Conservation (phyloP, 257 asterid species). For the Jacaranda copaia region DNA sequence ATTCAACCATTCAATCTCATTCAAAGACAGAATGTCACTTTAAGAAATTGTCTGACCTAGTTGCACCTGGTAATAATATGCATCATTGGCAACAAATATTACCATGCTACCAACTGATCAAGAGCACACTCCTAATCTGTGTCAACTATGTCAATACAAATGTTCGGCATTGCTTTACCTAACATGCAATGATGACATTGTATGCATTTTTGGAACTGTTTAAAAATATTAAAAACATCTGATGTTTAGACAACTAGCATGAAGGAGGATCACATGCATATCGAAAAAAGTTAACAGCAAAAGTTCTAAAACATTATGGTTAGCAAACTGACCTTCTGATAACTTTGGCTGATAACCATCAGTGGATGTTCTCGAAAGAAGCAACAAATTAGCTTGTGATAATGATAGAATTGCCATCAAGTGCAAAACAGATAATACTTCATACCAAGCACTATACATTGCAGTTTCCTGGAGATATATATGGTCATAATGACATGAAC, state of each 20-base stretch:
- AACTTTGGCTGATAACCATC: constrained; percentile 76
- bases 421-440: constrained; percentile 77
- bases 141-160: not conserved
- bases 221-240: not conserved
- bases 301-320: not conserved
- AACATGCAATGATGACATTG: not conserved
- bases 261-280: constrained; percentile 7
- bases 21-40: not conserved
- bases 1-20: not conserved
- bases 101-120: not conserved
- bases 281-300: not conserved
- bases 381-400: constrained; percentile 74
- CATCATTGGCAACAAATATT: not conserved
- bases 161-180: not conserved
- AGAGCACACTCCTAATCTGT: not conserved
- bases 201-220: not conserved
- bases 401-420: constrained; percentile 73
- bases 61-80: not conserved
- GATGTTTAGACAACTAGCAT: not conserved
- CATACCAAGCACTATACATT: constrained; percentile 76
- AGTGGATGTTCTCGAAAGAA: constrained; percentile 70
- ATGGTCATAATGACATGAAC: constrained; percentile 14
- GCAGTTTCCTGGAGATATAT: constrained; percentile 63
- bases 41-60: not conserved
- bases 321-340: constrained; percentile 65